phyloP scores from a whole-genome alignment of 179 eudicot genomes.

The Silene noctiflora region DNA sequence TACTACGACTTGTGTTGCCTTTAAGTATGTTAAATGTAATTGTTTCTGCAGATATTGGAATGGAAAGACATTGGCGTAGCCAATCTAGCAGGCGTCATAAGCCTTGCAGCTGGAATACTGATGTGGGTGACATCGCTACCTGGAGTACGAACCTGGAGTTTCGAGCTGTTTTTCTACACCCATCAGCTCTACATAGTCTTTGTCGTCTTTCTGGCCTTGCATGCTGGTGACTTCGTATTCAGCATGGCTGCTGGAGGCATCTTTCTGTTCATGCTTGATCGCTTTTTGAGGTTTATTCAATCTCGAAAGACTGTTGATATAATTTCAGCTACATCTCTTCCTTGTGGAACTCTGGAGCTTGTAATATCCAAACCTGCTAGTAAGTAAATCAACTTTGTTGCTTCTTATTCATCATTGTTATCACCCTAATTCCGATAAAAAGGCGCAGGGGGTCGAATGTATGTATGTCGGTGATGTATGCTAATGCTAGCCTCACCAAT shows the following conservation, averaged over 20 bases:
- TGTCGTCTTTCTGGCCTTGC: conserved; percentile 73
- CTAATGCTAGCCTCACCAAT: conserved; percentile 1
- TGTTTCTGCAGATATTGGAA: conserved; percentile 47
- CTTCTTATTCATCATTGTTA: not conserved
- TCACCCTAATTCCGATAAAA: not conserved
- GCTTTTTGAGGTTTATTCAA: conserved; percentile 84
- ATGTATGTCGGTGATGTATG: not conserved
- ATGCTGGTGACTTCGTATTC: conserved; percentile 78
- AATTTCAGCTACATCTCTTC: conserved; percentile 64
- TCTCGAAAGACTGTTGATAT: conserved; percentile 73
- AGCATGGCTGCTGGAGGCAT: conserved; percentile 63
- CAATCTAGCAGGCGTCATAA: conserved; percentile 75
- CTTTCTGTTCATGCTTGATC: conserved; percentile 87
- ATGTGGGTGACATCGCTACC: conserved; percentile 92
- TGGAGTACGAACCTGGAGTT: conserved; percentile 57
- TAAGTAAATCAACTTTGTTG: conserved; percentile 22
- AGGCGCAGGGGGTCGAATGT: no score
- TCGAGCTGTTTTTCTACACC: conserved; percentile 88
- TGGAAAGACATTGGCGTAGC: conserved; percentile 69
- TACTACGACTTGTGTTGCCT: no score
- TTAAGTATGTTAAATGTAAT: not conserved
- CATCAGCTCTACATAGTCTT: conserved; percentile 82
- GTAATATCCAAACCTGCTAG: conserved; percentile 75
- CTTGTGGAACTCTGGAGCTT: conserved; percentile 78
- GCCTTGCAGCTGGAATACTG: conserved; percentile 64